Evolutionary conservation across 371 early-diverging fungal genomes (phyloP), one percentile per base, ranked within the genome.

Genomic region (Mucor mucedo): DNA sequence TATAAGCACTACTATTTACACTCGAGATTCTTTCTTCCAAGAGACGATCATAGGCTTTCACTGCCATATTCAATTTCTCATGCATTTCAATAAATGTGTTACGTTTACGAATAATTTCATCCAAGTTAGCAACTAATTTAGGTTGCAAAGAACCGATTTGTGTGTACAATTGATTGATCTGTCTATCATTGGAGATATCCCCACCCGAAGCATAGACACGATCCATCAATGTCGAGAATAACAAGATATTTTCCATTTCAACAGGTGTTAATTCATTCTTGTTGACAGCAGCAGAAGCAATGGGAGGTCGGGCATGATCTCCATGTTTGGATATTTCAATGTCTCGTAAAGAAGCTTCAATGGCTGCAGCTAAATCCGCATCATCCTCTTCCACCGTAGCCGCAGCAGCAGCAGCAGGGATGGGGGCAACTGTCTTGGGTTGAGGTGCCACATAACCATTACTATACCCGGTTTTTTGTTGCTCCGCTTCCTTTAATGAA

Each of bases 301-400:
- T 21, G 21, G 48, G 27, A 64, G 60, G 65, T 41, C n/a, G 28
- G 10, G 30, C 13, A 5, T 52, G 29, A 59, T 62, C 63, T 41
- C 47, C 70, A 5, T 58, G 63, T 10, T 41, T 69, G 52, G 48
- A 66, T 8, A 49, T 71, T 57, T 49, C 66, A 38, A 55, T 71
- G 57, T 98, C 98, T 50, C 79, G 78, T 55, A 98, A 76, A 2
- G 96, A 96, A 3, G 95, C 98, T 14, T 89, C 95, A 70, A 98
- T 98, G 5, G 98, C 98, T 0, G 94, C 94, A 58, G 91, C 88
- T 28, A 98, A 72, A 63, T 97, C 97, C 6, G 91, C 87, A 60
- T 97, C 96, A 1, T 95, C 92, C 30, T 91, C 91, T 2, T 87
- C 89, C 2, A 84, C 83, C 40, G 75, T 59, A 28, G 16, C 13